Evolutionary conservation across 148 eudicot genomes (phyloP).

Genomic region (Vaccinium corymbosum): DNA sequence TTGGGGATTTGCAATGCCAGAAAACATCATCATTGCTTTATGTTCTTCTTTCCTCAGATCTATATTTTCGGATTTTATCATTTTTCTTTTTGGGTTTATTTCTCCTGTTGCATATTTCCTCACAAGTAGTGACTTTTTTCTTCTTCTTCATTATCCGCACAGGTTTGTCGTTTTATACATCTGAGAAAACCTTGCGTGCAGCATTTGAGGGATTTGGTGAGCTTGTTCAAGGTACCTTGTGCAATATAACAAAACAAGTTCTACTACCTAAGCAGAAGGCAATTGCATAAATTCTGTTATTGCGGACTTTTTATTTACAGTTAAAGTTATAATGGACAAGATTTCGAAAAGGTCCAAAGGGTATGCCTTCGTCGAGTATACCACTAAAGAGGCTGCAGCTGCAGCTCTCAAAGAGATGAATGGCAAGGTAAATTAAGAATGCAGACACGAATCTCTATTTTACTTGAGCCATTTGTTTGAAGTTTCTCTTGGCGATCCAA

Average conservation of each 20-base stretch:
- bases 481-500: not conserved
- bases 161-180: conserved; percentile 95
- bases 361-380: conserved; percentile 79
- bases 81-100: not conserved
- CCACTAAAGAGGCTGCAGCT: conserved; percentile 67
- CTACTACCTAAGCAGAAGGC: not conserved
- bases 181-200: conserved; percentile 83
- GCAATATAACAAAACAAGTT: not conserved
- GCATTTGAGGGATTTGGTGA: conserved; percentile 92
- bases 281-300: conserved; percentile 12
- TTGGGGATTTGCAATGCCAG: not conserved
- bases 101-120: not conserved
- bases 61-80: not conserved
- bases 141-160: conserved; percentile 1
- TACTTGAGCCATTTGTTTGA: not conserved
- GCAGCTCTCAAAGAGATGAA: conserved; percentile 86
- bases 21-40: not conserved
- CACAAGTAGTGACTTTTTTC: not conserved
- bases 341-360: conserved; percentile 95
- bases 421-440: conserved; percentile 59
- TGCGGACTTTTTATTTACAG: conserved; percentile 30
- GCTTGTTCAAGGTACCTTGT: conserved; percentile 57
- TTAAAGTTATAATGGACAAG: conserved; percentile 90
- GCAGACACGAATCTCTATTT: not conserved
- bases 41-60: not conserved